Evolutionary conservation across 176 grass and related monocot species (phyloP).

Genomic region (Zea mays): DNA sequence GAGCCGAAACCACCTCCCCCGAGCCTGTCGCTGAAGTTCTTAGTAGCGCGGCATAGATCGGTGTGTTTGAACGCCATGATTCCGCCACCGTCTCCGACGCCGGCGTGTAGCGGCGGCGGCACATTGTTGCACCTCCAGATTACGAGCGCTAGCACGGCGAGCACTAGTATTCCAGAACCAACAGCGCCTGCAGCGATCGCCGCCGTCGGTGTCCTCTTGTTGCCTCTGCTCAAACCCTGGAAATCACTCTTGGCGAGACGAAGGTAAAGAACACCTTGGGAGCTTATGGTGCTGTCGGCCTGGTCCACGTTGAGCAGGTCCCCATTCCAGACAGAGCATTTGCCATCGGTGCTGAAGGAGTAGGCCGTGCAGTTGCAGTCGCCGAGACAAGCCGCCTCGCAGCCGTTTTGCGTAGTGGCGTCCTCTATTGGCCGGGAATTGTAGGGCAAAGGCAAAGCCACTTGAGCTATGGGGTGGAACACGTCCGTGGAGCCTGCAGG

Average conservation of each 20-base stretch:
- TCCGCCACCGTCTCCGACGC: not conserved
- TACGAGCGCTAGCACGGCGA: not conserved
- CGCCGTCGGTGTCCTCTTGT: not conserved
- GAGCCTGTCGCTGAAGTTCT: not conserved
- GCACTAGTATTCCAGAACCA: not conserved
- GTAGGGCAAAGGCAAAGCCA: constrained; percentile 20
- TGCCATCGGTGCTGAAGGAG: not conserved
- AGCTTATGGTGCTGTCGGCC: rapidly evolving
- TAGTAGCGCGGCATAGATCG: not conserved
- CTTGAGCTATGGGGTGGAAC: not conserved
- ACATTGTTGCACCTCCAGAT: not conserved
- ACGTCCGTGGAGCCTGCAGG: not conserved
- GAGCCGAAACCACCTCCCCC: constrained; percentile 11
- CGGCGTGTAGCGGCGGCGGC: too few relatives aligned
- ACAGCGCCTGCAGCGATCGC: not conserved
- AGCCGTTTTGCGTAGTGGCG: not conserved
- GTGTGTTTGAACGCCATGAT: not conserved
- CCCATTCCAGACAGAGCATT: not conserved
- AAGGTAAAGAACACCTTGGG: constrained; percentile 18
- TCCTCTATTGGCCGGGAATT: not conserved
- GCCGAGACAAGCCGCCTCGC: not conserved
- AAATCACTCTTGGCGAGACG: not conserved
- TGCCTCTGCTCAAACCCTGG: not conserved
- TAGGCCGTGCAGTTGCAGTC: not conserved
- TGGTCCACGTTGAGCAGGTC: not conserved